Percentiles rank a stretch among this genome's conserved stretches.
Evolutionary conservation across 768 basidiomycete genomes (phyloP).

Genomic region (Astraeus odoratus): DNA sequence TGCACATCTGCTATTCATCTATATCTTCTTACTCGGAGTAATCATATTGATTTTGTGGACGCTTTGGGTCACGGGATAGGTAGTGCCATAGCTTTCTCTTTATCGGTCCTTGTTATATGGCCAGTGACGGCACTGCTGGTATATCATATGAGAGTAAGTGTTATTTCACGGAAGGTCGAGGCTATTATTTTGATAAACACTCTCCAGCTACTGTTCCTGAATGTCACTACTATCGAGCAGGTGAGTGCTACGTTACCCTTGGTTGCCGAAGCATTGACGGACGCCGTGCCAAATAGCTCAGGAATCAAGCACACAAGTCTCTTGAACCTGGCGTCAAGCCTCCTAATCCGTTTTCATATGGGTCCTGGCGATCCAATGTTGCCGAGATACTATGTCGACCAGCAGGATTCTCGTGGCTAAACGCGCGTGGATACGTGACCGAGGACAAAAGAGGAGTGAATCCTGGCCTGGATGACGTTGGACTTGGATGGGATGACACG

Average conservation of each 20-base stretch:
- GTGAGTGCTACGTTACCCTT: constrained; percentile 35
- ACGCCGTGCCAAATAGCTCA: constrained; percentile 46
- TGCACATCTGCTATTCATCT: constrained; percentile 81
- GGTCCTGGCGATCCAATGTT: constrained; percentile 68
- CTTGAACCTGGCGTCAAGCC: constrained; percentile 59
- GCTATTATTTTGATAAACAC: neutral
- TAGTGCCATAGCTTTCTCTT: constrained; percentile 72
- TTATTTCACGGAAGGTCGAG: neutral
- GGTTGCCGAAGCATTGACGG: constrained; percentile 3
- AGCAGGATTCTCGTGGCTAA: constrained; percentile 72
- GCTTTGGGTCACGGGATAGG: constrained; percentile 51
- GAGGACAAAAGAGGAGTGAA: constrained; percentile 73
- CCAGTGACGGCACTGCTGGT: constrained; percentile 71
- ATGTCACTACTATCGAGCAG: constrained; percentile 96
- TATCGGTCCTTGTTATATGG: constrained; percentile 72
- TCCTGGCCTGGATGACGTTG: constrained; percentile 46
- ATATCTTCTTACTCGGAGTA: constrained; percentile 52
- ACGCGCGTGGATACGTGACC: constrained; percentile 50
- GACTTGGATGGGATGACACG: constrained; percentile 18
- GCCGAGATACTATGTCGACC: constrained; percentile 76
- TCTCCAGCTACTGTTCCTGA: constrained; percentile 66
- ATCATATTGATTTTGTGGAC: constrained; percentile 42
- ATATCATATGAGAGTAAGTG: constrained; percentile 82
- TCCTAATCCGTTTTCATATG: constrained; percentile 84
- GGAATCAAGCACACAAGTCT: constrained; percentile 75